Percentiles rank a stretch among this genome's conserved stretches.
Evolutionary conservation across 768 basidiomycete genomes (phyloP).

Genomic region (Mycena kentingensis): DNA sequence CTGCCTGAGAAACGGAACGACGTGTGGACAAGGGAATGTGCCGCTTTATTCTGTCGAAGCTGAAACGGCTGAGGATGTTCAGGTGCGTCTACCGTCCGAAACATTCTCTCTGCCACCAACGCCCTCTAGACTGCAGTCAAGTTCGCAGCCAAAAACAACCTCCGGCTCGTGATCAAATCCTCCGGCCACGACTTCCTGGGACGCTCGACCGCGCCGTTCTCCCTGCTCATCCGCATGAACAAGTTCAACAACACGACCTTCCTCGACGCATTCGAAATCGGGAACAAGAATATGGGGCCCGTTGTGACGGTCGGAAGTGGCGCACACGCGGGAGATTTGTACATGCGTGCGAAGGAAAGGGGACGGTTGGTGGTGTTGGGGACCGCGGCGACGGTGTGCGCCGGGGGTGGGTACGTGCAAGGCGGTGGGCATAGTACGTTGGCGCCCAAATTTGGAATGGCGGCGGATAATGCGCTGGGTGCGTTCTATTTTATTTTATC

Average conservation of each 20-base stretch:
- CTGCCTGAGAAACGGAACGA: slow-evolving; percentile 25
- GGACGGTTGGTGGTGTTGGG: slow-evolving; percentile 32
- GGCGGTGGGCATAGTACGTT: slow-evolving; percentile 36
- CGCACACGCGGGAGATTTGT: slow-evolving; percentile 25
- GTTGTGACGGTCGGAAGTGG: slow-evolving; percentile 34
- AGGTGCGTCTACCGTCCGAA: slow-evolving; percentile 18
- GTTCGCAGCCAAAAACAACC: slow-evolving; percentile 31
- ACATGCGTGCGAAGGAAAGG: slow-evolving; percentile 22
- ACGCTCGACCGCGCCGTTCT: slow-evolving; percentile 35
- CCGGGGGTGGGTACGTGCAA: slow-evolving; percentile 38
- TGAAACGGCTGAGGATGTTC: slow-evolving; percentile 32
- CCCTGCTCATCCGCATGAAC: slow-evolving; percentile 36
- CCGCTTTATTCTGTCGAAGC: slow-evolving; percentile 33
- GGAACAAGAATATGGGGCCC: slow-evolving; percentile 25
- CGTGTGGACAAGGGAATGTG: slow-evolving; percentile 36
- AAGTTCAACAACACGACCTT: slow-evolving; percentile 30
- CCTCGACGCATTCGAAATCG: slow-evolving; percentile 18
- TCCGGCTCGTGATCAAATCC: slow-evolving; percentile 35
- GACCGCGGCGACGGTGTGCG: slow-evolving; percentile 29
- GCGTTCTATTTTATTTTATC: not conserved
- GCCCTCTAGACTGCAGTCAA: slow-evolving; percentile 29
- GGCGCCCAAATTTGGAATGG: slow-evolving; percentile 30
- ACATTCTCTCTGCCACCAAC: too few relatives aligned
- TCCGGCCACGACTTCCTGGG: slow-evolving; percentile 39
- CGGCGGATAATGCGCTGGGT: slow-evolving; percentile 27